Evolutionary conservation across 2,329 filamentous ascomycete genomes (phyloP).

Genomic region (Penicillium vulpinum): DNA sequence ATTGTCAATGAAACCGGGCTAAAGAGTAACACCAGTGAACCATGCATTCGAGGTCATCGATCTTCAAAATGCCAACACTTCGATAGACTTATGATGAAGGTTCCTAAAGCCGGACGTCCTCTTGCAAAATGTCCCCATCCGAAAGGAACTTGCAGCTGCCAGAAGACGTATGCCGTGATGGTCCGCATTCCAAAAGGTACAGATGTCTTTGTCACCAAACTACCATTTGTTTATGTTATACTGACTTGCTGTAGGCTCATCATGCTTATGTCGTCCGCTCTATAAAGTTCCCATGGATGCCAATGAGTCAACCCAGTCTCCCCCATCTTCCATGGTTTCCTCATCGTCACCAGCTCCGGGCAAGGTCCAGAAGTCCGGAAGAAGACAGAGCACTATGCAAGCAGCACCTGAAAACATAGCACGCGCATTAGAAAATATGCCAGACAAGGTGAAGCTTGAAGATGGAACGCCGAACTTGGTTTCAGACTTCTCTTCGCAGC

Average conservation of each 20-base stretch:
- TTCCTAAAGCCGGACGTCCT: conserved; percentile 51
- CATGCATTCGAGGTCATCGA: conserved; percentile 51
- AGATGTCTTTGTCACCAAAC: conserved; percentile 4
- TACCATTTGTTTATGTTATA: neutral
- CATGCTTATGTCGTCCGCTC: conserved; percentile 44
- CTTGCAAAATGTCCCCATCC: conserved; percentile 50
- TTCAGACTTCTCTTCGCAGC: conserved; percentile 11
- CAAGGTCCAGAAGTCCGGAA: conserved; percentile 39
- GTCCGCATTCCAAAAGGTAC: conserved; percentile 47
- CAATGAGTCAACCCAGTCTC: conserved; percentile 16
- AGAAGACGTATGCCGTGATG: conserved; percentile 47
- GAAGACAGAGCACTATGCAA: conserved; percentile 36
- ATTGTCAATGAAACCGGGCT: neutral
- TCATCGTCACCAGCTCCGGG: conserved; percentile 29
- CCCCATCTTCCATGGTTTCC: conserved; percentile 17
- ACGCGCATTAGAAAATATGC: conserved; percentile 34
- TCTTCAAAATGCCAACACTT: conserved; percentile 53
- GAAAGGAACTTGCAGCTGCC: conserved; percentile 44
- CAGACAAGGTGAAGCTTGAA: conserved; percentile 25
- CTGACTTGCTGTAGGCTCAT: conserved; percentile 35
- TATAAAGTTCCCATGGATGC: conserved; percentile 36
- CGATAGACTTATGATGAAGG: conserved; percentile 52
- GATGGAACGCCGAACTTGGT: conserved; percentile 15
- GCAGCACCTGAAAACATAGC: conserved; percentile 36
- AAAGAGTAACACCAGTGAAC: conserved; percentile 39